Conservation (phyloP, 179 eudicot genomes). For the Kewa caespitosa region DNA sequence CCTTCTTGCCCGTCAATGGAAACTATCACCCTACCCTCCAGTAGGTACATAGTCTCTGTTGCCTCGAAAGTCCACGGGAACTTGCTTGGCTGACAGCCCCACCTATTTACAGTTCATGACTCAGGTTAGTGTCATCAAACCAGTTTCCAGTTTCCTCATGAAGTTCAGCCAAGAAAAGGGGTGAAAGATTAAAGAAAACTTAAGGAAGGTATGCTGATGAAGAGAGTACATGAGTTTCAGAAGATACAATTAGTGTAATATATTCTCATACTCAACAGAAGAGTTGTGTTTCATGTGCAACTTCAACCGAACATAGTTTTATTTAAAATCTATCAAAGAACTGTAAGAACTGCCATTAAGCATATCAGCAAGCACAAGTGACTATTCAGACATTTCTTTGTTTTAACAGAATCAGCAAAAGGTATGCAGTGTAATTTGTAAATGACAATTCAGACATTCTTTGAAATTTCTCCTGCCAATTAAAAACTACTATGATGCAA, state of each 20-base stretch:
- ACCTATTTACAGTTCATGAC: slow-evolving; percentile 39
- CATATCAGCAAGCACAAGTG: too few species aligned
- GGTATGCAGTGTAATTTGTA: too few species aligned
- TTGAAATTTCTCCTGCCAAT: not conserved
- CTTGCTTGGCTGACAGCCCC: slow-evolving; percentile 84
- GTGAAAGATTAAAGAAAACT: too few species aligned
- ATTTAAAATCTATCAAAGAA: not conserved
- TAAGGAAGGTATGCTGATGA: too few species aligned
- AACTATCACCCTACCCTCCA: slow-evolving; percentile 88
- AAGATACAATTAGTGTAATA: not conserved
- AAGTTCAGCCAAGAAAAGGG: not conserved
- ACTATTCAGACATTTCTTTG: too few species aligned
- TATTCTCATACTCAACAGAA: not conserved
- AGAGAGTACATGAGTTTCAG: too few species aligned
- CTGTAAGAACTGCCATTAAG: too few species aligned
- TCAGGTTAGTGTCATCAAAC: not conserved
- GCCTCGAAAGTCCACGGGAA: slow-evolving; percentile 92
- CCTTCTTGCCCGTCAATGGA: slow-evolving; percentile 78
- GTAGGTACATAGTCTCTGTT: slow-evolving; percentile 80
- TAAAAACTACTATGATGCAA: not conserved
- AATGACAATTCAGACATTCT: not conserved
- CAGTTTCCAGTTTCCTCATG: not conserved
- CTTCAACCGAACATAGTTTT: not conserved
- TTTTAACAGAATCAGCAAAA: too few species aligned
- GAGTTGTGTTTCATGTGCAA: not conserved